phyloP scores from a whole-genome alignment of 495 filamentous ascomycete genomes.

The Aspergillus heteromorphus region DNA sequence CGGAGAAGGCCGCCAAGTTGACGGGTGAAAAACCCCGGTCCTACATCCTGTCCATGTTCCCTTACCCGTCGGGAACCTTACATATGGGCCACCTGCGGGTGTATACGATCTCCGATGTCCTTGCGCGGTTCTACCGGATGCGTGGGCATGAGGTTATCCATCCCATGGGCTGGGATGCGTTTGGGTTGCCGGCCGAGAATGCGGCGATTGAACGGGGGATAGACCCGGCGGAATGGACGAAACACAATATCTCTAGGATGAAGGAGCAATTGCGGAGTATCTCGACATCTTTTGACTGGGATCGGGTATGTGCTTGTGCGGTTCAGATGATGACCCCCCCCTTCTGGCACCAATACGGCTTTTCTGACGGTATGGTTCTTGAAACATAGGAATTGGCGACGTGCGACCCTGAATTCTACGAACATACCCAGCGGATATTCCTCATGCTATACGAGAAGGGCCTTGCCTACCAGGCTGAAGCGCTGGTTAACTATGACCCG shows the following conservation, averaged over 20 bases:
- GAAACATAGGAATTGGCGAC: slow-evolving; percentile 68
- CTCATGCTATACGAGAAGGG: slow-evolving; percentile 64
- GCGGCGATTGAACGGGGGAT: slow-evolving; percentile 84
- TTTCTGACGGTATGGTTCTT: slow-evolving; percentile 2
- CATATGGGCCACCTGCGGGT: slow-evolving; percentile 86
- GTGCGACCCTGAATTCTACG: slow-evolving; percentile 77
- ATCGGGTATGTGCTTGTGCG: slow-evolving; percentile 53
- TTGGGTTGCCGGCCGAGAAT: slow-evolving; percentile 87
- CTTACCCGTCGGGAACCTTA: slow-evolving; percentile 84
- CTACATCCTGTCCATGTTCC: slow-evolving; percentile 89
- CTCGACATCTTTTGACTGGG: slow-evolving; percentile 79
- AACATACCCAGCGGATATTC: slow-evolving; percentile 83
- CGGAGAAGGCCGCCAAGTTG: background rate
- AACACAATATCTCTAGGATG: slow-evolving; percentile 73
- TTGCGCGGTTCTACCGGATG: slow-evolving; percentile 73
- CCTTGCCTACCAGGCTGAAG: slow-evolving; percentile 72
- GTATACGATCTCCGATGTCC: slow-evolving; percentile 84
- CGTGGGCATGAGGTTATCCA: slow-evolving; percentile 71
- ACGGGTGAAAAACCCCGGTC: slow-evolving; percentile 44
- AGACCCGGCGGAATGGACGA: slow-evolving; percentile 74
- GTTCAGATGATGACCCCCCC: background rate
- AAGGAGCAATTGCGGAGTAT: slow-evolving; percentile 72
- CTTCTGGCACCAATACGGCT: background rate
- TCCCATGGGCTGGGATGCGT: slow-evolving; percentile 93
- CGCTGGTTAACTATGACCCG: slow-evolving; percentile 85